These are phyloP conservation scores for Boletus rubroflammeus DNA, from an alignment of 768 basidiomycete species.

Conservation along the genomic window DNA sequence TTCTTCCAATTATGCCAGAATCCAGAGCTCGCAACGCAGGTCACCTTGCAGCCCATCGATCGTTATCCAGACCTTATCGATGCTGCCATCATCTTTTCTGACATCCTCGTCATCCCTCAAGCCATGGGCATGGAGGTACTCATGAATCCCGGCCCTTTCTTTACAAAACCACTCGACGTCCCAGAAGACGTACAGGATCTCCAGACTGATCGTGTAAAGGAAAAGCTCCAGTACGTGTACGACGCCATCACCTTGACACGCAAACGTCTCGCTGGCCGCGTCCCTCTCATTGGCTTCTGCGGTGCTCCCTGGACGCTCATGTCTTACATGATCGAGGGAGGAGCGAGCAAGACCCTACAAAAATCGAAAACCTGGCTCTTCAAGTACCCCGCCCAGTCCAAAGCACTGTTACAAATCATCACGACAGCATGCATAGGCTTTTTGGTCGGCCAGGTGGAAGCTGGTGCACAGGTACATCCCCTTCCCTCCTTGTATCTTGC, in stretches of 20 bases:
- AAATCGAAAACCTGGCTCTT: slow-evolving; percentile 95
- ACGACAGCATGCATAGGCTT: slow-evolving; percentile 89
- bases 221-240: slow-evolving; percentile 89
- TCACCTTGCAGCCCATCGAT: slow-evolving; percentile 92
- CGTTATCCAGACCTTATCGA: slow-evolving; percentile 85
- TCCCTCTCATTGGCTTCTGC: slow-evolving; percentile 95
- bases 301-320: slow-evolving; percentile 99
- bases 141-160: slow-evolving; percentile 90
- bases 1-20: slow-evolving; percentile 96
- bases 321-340: slow-evolving; percentile 98
- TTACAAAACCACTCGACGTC: slow-evolving; percentile 79
- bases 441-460: slow-evolving; percentile 88
- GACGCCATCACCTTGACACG: slow-evolving; percentile 87
- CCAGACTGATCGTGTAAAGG: slow-evolving; percentile 67
- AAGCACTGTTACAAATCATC: slow-evolving; percentile 69
- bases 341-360: slow-evolving; percentile 84
- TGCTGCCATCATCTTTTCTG: slow-evolving; percentile 96
- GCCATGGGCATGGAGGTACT: slow-evolving; percentile 94
- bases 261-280: slow-evolving; percentile 74
- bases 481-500: background rate
- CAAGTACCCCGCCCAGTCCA: slow-evolving; percentile 81
- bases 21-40: slow-evolving; percentile 80
- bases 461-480: slow-evolving; percentile 87
- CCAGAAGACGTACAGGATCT: slow-evolving; percentile 72
- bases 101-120: slow-evolving; percentile 97